Percentiles rank a stretch among this genome's conserved stretches.
These are phyloP conservation scores for Gigaspora rosea DNA, from an alignment of 192 early-diverging fungal genomes.

Conservation along the genomic window DNA sequence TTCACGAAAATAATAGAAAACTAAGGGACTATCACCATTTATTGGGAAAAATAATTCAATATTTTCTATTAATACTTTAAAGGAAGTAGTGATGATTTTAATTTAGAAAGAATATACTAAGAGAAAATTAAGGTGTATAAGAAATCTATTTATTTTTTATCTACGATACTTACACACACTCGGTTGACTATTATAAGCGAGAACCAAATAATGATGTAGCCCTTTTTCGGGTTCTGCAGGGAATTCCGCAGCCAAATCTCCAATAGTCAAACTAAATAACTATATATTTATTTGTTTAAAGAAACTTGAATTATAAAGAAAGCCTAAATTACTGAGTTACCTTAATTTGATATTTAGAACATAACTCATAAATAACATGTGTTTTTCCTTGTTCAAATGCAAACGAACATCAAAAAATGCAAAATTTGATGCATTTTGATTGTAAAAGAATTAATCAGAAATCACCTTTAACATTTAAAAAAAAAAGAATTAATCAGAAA, in stretches of 20 bases:
- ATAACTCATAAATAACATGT: neutral
- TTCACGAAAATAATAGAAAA: conserved; percentile 33
- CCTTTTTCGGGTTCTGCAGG: conserved; percentile 45
- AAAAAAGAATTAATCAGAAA: neutral
- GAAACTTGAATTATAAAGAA: neutral
- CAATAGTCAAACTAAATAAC: conserved; percentile 39
- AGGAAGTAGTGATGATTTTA: too few species aligned
- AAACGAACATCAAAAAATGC: neutral
- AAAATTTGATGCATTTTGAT: neutral
- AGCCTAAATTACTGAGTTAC: neutral
- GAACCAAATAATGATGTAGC: conserved; percentile 32
- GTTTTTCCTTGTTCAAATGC: neutral
- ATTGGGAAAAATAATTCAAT: conserved; percentile 56
- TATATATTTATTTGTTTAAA: conserved; percentile 9
- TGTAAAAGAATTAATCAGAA: too few species aligned
- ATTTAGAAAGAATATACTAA: neutral
- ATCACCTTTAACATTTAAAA: too few species aligned
- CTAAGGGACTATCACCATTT: conserved; percentile 27
- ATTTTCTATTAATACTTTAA: conserved; percentile 51
- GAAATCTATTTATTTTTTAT: neutral
- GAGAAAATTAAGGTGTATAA: too few species aligned
- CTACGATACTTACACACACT: conserved; percentile 11
- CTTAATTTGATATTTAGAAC: conserved; percentile 10
- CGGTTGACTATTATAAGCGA: neutral
- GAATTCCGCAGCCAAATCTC: conserved; percentile 44